A percentile compares a stretch with the other conserved stretches of the same genome.
phyloP scores from a whole-genome alignment of 257 asterid species.

The Salvia rosmarinus region DNA sequence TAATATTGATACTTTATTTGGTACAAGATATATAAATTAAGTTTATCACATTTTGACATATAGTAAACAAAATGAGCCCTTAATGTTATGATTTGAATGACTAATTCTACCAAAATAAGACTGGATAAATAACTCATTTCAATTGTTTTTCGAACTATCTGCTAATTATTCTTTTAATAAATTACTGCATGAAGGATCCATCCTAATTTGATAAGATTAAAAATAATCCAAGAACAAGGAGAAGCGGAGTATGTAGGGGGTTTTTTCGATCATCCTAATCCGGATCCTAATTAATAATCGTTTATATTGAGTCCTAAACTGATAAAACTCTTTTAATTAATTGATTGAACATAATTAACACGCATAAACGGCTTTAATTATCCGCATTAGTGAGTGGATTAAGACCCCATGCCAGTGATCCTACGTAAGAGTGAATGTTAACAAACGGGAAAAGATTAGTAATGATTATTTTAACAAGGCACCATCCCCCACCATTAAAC shows the following conservation, averaged over 20 bases:
- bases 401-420: conserved; percentile 41
- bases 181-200: no score
- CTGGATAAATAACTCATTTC: no score
- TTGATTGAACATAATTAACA: conserved; percentile 16
- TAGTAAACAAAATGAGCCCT: no score
- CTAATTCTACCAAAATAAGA: background rate
- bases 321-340: conserved; percentile 11
- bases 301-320: background rate
- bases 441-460: conserved; percentile 35
- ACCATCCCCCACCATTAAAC: conserved; percentile 44
- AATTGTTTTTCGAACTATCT: no score
- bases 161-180: no score
- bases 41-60: no score
- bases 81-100: no score
- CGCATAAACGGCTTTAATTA: conserved; percentile 36
- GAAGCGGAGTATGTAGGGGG: background rate
- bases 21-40: no score
- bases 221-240: background rate
- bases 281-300: background rate
- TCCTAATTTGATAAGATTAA: background rate
- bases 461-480: conserved; percentile 41
- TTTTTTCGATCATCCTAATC: no score
- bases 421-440: conserved; percentile 44
- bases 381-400: conserved; percentile 50
- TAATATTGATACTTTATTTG: no score